phyloP scores from a whole-genome alignment of 345 rosid genomes.

The Hibiscus tridactylites region DNA sequence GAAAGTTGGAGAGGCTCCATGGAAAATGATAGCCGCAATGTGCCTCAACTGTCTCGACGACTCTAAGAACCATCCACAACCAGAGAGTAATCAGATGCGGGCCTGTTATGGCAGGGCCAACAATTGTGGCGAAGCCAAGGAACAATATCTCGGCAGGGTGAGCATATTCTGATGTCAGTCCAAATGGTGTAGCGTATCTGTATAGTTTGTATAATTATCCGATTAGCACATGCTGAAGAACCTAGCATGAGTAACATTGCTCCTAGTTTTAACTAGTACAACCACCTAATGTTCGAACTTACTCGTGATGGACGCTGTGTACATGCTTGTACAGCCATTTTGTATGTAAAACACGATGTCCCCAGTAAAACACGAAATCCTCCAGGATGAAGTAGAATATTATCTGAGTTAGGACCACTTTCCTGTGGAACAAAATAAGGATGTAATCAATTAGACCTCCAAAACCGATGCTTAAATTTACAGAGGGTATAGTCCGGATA shows the following conservation, averaged over 20 bases:
- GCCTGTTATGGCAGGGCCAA: conserved; percentile 96
- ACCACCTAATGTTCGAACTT: conserved; percentile 25
- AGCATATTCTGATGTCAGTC: conserved; percentile 93
- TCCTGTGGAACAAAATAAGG: conserved; percentile 46
- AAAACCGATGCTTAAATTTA: background rate
- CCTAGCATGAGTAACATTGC: background rate
- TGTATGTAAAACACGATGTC: conserved; percentile 83
- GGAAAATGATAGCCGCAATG: conserved; percentile 98
- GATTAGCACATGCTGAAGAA: conserved; percentile 6
- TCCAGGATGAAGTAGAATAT: conserved; percentile 89
- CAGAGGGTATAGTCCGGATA: background rate
- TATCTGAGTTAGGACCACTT: conserved; percentile 58
- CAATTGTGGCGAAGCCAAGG: conserved; percentile 90
- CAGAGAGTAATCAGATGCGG: conserved; percentile 89
- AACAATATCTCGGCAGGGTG: conserved; percentile 92
- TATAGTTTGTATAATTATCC: conserved; percentile 21
- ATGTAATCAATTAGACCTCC: conserved; percentile 7
- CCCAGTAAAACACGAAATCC: conserved; percentile 97
- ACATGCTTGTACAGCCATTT: conserved; percentile 97
- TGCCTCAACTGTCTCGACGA: conserved; percentile 93
- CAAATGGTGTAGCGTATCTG: conserved; percentile 97
- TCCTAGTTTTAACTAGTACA: background rate
- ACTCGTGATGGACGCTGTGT: conserved; percentile 48
- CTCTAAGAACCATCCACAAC: conserved; percentile 91
- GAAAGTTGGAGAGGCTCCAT: conserved; percentile 87